Conservation (phyloP, 495 filamentous ascomycete species). For the Lophiotrema nucula region DNA sequence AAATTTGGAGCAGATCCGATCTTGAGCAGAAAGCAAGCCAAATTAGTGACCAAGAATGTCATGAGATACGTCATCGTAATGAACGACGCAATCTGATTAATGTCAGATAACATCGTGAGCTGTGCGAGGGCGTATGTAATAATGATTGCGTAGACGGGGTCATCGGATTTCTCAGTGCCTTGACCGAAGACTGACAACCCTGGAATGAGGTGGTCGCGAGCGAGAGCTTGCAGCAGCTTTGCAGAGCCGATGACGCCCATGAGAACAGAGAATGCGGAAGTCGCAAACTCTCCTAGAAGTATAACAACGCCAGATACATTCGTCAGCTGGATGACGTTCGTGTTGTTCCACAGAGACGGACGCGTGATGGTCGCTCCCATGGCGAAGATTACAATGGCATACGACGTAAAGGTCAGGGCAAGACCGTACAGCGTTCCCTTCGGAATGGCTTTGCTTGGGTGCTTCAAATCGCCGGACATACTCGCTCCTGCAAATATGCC, state of each 20-base stretch:
- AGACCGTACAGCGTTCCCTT: constrained; percentile 77
- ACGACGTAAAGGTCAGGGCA: constrained; percentile 70
- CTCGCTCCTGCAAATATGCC: constrained; percentile 75
- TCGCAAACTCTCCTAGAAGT: constrained; percentile 78
- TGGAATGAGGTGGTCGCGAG: constrained; percentile 75
- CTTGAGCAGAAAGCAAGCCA: constrained; percentile 84
- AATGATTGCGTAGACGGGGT: constrained; percentile 75
- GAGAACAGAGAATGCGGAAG: constrained; percentile 77
- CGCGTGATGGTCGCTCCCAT: constrained; percentile 78
- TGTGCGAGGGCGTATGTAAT: constrained; percentile 75
- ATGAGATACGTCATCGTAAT: constrained; percentile 87
- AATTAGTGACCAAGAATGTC: constrained; percentile 74
- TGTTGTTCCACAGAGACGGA: constrained; percentile 68
- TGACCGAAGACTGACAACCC: constrained; percentile 73
- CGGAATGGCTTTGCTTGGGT: constrained; percentile 82
- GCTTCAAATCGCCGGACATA: constrained; percentile 83
- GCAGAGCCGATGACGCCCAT: constrained; percentile 87
- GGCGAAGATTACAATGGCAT: constrained; percentile 73
- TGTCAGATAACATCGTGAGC: constrained; percentile 75
- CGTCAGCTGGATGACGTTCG: constrained; percentile 76
- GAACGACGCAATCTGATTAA: constrained; percentile 86
- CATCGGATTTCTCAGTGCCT: constrained; percentile 71
- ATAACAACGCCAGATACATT: constrained; percentile 71
- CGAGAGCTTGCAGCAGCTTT: constrained; percentile 84
- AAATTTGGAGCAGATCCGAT: constrained; percentile 94